Evolutionary conservation across 768 basidiomycete genomes (phyloP).

Genomic region (Hirschioporus abietinus): DNA sequence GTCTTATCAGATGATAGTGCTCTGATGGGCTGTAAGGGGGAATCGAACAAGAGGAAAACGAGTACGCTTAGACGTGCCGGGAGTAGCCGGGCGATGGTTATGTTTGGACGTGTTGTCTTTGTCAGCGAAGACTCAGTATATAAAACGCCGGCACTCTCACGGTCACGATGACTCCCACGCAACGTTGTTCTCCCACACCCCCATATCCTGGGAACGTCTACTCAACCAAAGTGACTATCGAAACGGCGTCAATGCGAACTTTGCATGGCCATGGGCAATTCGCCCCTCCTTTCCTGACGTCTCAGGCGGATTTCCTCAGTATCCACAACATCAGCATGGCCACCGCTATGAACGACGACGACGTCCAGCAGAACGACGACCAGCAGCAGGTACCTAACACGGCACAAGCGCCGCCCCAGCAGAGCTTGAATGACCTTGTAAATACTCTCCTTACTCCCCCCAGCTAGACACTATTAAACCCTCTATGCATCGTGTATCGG

Average conservation of each 20-base stretch:
- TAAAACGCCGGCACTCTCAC: constrained; percentile 24
- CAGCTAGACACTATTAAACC: constrained; percentile 26
- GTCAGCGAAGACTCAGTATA: constrained; percentile 21
- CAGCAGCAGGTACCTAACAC: constrained; percentile 48
- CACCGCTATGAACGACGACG: constrained; percentile 28
- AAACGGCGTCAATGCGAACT: background rate
- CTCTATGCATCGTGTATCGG: constrained; percentile 28
- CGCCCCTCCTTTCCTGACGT: constrained; percentile 1
- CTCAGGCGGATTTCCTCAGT: constrained; percentile 8
- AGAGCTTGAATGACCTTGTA: constrained; percentile 35
- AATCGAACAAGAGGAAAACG: too few species aligned
- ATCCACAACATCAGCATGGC: constrained; percentile 37
- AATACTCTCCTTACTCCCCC: constrained; percentile 22
- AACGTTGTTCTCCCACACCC: constrained; percentile 42
- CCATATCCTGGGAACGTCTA: constrained; percentile 32
- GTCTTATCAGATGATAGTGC: too few species aligned
- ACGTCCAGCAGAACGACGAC: constrained; percentile 35
- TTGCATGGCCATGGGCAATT: background rate
- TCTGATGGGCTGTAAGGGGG: too few species aligned
- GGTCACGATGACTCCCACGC: constrained; percentile 29
- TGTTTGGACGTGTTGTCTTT: constrained; percentile 20
- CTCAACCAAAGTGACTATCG: background rate
- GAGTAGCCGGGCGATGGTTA: background rate
- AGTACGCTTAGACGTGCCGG: too few species aligned
- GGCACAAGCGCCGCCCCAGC: constrained; percentile 32